Base-by-base conservation (phyloP, 2,329 filamentous ascomycete genomes). In the Hypoxylon rubiginosum region DNA sequence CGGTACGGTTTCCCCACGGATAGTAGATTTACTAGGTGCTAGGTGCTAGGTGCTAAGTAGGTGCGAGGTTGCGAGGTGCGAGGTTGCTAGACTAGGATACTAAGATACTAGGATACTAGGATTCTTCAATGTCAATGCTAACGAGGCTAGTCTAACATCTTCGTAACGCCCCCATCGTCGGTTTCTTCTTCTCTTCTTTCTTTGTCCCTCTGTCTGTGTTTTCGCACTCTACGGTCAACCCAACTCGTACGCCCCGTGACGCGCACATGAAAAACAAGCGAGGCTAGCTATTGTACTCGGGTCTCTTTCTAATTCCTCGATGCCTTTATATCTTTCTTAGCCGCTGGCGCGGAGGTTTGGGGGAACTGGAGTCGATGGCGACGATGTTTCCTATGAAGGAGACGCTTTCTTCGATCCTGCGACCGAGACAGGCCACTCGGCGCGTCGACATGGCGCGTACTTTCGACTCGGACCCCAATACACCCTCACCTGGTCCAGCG, bases 401-500 rank as follows among this genome's bases (percentile, higher is more conserved):
- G 10, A 74, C 76, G 74, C 72, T 77, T 43, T 74, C 76, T 30
- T 75, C 75, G 62, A 65, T 77, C 41, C 54, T 77, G 71, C 73
- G 72, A 68, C 61, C 75, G 41, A 72, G 68, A 55, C 67, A 72
- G 55, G 54, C 68, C 8, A 17, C 52, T 54, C 70, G 68, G 53
- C 75, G 72, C 59, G 66, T 66, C 64, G 73, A 75, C 51, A 71
- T 71, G 4, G 46, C 65, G 48, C 69, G 59, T 58, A 49, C 66
- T 55, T 72, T 72, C 50, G 64, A 70, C 51, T 70, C 72, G 41
- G 69, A 73, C 30, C 66, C 70, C n/a, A 64, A 73, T 28, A 71
- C 70, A 13, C 72, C 73, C 5, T 76, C 75, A 10, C 75, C 74
- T 15, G 75, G 72, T 36, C 72, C 72, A 10, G 70, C 68, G n/a